Evolutionary conservation across 1,284 basidiomycete genomes (phyloP), one percentile per base, ranked within the genome.

Genomic region (Gymnopus androsaceus): DNA sequence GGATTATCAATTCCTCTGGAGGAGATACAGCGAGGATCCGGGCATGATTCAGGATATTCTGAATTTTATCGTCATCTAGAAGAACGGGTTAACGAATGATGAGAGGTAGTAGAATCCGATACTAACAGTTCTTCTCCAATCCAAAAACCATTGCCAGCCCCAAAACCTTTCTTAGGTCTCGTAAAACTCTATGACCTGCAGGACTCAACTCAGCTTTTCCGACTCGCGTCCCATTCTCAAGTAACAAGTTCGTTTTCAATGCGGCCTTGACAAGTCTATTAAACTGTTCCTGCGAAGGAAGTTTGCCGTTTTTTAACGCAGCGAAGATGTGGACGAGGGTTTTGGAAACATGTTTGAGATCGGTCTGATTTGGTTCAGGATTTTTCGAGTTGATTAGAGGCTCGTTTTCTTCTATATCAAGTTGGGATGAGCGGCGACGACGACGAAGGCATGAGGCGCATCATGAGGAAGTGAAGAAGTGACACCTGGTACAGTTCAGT

Each of bases 111-210:
- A 28, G 38, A 57, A 14, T 38, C 33, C 9, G 15, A 27, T n/a
- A 60, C 73, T 47, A 55, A 81, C 81, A 69, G 57, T 82, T 83
- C 63, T 81, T 81, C 61, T 81, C 78, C 59, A 74, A 61, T 0
- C 78, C 77, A 58, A 80, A 67, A 36, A 72, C 69, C 30, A 78
- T 54, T 3, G 73, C 7, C 9, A 74, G 69, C 56, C 79, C 68
- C 3, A 79, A 31, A 3, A 76, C 58, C 33, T 72, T 66, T 38
- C 69, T 63, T 15, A 72, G 53, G 59, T 74, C 71, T 4, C 55
- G 42, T 3, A 79, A 42, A 1, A 78, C 67, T 41, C 68, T 64
- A 50, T 58, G 58, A 11, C 74, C 73, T n/a, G 67, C 61, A 19
- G 63, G 58, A 54, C 72, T 75, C 51, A 71, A 57, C 1, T 69